Conservation (phyloP, 1,284 basidiomycete genomes). For the Pseudozyma sp. region DNA sequence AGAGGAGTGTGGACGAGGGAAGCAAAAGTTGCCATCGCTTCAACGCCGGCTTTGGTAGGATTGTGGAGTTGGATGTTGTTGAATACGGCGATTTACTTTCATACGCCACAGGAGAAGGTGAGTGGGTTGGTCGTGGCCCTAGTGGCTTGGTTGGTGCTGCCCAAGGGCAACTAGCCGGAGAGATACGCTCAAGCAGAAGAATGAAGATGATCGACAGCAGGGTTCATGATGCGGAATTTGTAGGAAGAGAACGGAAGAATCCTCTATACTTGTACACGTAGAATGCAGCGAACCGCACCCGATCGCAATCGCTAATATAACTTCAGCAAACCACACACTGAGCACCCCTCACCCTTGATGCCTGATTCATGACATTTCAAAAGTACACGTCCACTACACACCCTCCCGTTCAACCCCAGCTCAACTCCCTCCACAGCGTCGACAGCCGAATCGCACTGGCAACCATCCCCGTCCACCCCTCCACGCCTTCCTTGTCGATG, state of each 20-base stretch:
- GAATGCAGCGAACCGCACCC: too few species aligned
- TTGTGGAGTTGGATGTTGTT: constrained; percentile 81
- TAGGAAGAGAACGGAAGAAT: too few species aligned
- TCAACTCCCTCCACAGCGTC: constrained; percentile 31
- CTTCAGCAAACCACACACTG: too few species aligned
- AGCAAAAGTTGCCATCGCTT: constrained; percentile 30
- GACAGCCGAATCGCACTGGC: constrained; percentile 43
- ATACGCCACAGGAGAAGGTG: constrained; percentile 86
- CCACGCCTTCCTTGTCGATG: constrained; percentile 49
- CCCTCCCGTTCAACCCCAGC: constrained; percentile 17
- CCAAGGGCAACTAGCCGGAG: constrained; percentile 35
- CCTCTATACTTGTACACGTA: too few species aligned
- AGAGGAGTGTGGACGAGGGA: constrained; percentile 8
- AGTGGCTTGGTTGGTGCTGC: constrained; percentile 56
- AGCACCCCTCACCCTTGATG: background rate
- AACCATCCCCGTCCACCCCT: constrained; percentile 45
- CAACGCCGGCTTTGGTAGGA: constrained; percentile 73
- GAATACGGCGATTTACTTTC: constrained; percentile 90
- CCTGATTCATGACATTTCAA: background rate
- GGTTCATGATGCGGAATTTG: too few species aligned
- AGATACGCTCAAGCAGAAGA: too few species aligned
- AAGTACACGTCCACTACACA: background rate
- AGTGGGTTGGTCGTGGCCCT: constrained; percentile 75
- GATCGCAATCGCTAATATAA: too few species aligned
- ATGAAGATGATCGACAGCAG: too few species aligned